Base-by-base conservation (phyloP, 2,329 filamentous ascomycete genomes). In the Alternaria sp. region DNA sequence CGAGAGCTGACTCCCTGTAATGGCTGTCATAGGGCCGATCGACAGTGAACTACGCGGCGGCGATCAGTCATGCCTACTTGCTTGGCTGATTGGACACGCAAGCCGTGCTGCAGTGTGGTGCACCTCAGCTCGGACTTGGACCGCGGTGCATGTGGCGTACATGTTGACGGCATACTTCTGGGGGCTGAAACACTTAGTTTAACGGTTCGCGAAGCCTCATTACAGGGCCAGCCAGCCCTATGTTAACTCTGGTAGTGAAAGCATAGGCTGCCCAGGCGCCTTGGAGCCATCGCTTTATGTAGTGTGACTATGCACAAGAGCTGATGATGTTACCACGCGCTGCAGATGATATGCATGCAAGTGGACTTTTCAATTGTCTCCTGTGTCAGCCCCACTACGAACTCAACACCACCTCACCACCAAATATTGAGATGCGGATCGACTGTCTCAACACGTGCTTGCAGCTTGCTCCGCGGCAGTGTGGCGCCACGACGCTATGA, bases 11-110 rank as follows among this genome's bases (percentile, higher is more conserved):
- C 22, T 30, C 16, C 32, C 34, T 16, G 22, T 45, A 12, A 54
- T 44, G 28, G 32, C 40, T 30, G 22, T 51, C 32, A 38, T 51
- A 50, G 27, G 45, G 38, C 32, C 53, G 38, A 57, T 41, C 38
- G 25, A 28, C 34, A 20, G 41, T 32, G 38, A 38, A 50, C 28
- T 55, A 43, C 25, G 18, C 32, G 20, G 30, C 43, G 45, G 43
- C 27, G 57, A 60, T 60, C 46, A n/a, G 11, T n/a, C 38, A 36
- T 25, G 52, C 49, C n/a, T 40, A 34, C 32, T 32, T 40, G 14
- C 27, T 38, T 55, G 16, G 16, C 53, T 41, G 56, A 60, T 60
- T 30, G 32, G 28, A 12, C 30, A 46, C 32, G 25, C 18, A 51
- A 36, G 46, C 38, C 18, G n/a, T 22, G 38, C 16, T 41, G n/a